A percentile compares a stretch with the other conserved stretches of the same genome.
These are phyloP conservation scores for Onygenales sp. DNA, from an alignment of 2,329 filamentous ascomycete genomes.

Conservation along the genomic window DNA sequence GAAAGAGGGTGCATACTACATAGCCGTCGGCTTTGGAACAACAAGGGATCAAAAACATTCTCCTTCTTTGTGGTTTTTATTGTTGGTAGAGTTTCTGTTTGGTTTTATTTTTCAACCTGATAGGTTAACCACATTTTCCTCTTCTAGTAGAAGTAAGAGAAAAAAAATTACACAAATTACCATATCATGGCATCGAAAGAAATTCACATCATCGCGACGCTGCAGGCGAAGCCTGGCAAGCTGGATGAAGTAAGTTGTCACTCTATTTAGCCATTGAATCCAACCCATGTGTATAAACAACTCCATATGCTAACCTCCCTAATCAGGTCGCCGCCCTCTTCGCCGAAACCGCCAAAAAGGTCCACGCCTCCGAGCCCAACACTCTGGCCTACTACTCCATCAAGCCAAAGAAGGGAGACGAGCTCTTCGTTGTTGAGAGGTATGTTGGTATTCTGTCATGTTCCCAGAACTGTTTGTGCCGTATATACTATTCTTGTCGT, in stretches of 20 bases:
- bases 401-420: constrained; percentile 17
- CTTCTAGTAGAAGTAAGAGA: no score
- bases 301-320: neutral
- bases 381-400: constrained; percentile 24
- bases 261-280: no score
- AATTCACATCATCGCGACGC: constrained; percentile 21
- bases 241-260: constrained; percentile 19
- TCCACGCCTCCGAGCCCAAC: constrained; percentile 23
- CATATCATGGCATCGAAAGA: constrained; percentile 18
- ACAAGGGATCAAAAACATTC: no score
- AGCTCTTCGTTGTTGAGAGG: constrained; percentile 26
- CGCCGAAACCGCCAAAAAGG: constrained; percentile 18
- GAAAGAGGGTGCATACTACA: no score
- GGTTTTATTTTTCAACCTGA: no score
- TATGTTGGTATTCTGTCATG: constrained; percentile 5
- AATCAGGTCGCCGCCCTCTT: constrained; percentile 18
- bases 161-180: no score
- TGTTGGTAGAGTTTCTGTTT: no score
- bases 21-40: no score
- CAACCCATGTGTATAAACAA: no score
- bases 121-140: no score
- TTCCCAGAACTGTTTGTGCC: neutral
- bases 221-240: constrained; percentile 23
- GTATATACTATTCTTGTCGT: neutral
- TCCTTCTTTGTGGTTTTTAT: no score